phyloP scores from a whole-genome alignment of 495 filamentous ascomycete genomes.

The Penicillium verhagenii region DNA sequence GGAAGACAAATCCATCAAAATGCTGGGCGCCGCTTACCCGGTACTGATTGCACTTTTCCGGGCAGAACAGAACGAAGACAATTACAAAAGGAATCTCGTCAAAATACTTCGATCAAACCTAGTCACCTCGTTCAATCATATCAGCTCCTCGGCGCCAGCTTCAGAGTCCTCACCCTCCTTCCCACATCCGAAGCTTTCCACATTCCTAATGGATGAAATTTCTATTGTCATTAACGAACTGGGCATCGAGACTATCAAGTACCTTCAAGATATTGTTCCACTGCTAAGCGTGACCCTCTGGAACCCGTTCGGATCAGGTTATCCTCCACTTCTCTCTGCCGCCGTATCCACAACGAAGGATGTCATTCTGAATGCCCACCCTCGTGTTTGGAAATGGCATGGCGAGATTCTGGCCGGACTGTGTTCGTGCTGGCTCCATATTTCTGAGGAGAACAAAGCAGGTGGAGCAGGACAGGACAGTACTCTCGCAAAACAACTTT shows the following conservation, averaged over 20 bases:
- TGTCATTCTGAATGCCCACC: slow-evolving; percentile 70
- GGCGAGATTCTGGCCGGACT: slow-evolving; percentile 69
- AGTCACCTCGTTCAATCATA: slow-evolving; percentile 48
- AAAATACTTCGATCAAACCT: slow-evolving; percentile 42
- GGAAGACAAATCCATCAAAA: slow-evolving; percentile 60
- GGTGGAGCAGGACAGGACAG: slow-evolving; percentile 1
- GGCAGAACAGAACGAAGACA: slow-evolving; percentile 28
- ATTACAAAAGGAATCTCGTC: slow-evolving; percentile 19
- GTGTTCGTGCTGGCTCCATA: slow-evolving; percentile 64
- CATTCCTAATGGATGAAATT: slow-evolving; percentile 59
- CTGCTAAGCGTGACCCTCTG: slow-evolving; percentile 62
- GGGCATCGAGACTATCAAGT: slow-evolving; percentile 67
- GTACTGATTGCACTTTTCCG: slow-evolving; percentile 60
- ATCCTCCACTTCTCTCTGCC: slow-evolving; percentile 52
- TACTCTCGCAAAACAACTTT: slow-evolving; percentile 7
- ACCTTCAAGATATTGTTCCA: slow-evolving; percentile 72
- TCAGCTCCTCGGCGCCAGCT: slow-evolving; percentile 41
- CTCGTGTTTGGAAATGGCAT: slow-evolving; percentile 61
- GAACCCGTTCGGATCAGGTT: slow-evolving; percentile 65
- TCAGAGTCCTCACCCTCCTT: slow-evolving; percentile 50
- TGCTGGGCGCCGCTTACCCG: slow-evolving; percentile 66
- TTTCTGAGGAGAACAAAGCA: slow-evolving; percentile 41
- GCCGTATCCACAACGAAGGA: slow-evolving; percentile 54
- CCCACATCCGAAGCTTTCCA: slow-evolving; percentile 41
- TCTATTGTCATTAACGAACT: slow-evolving; percentile 54